Percentiles rank a stretch among this genome's conserved stretches.
Evolutionary conservation across 768 basidiomycete genomes (phyloP).

Genomic region (Russula sp.): DNA sequence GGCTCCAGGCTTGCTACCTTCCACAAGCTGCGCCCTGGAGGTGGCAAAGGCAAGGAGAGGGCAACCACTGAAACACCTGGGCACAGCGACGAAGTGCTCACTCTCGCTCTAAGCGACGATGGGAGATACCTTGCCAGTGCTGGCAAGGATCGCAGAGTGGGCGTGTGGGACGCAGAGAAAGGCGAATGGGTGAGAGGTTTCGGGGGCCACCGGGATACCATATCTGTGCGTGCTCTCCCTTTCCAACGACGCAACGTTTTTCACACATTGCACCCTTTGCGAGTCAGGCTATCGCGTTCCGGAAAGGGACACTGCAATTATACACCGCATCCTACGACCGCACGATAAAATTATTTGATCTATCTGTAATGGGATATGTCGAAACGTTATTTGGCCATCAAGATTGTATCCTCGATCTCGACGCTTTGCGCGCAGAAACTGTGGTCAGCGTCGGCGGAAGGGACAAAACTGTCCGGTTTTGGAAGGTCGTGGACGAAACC

Average conservation of each 20-base stretch:
- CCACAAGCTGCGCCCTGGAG: conserved; percentile 48
- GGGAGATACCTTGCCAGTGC: conserved; percentile 82
- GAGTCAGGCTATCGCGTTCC: conserved; percentile 60
- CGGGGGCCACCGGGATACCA: conserved; percentile 65
- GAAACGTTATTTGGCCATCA: conserved; percentile 98
- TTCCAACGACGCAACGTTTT: conserved; percentile 39
- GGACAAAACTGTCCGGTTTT: conserved; percentile 89
- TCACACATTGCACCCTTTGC: conserved; percentile 2
- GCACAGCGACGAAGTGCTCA: conserved; percentile 82
- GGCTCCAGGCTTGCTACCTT: conserved; percentile 56
- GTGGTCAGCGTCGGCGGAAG: conserved; percentile 84
- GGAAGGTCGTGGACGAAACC: conserved; percentile 94
- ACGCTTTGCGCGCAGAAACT: conserved; percentile 76
- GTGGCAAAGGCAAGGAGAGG: conserved; percentile 50
- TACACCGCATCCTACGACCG: conserved; percentile 81
- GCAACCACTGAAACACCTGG: conserved; percentile 51
- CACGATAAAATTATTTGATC: conserved; percentile 83
- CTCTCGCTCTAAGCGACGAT: conserved; percentile 79
- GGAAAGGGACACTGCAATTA: conserved; percentile 68
- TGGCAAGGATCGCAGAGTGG: conserved; percentile 75
- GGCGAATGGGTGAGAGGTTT: conserved; percentile 76
- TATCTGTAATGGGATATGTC: conserved; percentile 80
- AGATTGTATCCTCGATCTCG: conserved; percentile 72
- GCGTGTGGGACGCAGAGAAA: conserved; percentile 79
- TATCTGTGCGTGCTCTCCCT: conserved; percentile 49